Base-by-base conservation (phyloP, 1,284 basidiomycete species). In the Pyrrhoderma lamaoense region DNA sequence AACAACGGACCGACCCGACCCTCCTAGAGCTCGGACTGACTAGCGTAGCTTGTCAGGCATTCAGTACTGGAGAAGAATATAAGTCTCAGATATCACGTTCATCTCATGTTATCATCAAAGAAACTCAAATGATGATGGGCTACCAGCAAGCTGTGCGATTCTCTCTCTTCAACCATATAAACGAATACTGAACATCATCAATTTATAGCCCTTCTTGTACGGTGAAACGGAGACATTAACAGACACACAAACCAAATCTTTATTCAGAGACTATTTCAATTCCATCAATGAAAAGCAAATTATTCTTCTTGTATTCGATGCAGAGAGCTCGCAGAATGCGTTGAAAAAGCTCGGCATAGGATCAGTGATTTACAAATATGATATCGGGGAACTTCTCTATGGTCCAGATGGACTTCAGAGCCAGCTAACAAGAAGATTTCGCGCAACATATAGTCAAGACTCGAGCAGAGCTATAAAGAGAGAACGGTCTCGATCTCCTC, bases 21-120 rank as follows among this genome's bases (percentile, higher is more conserved):
- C 45, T 68, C 5, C 57, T 68, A 3, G 65, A 68, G 48, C 48
- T 68, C 8, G 63, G 66, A 3, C 66, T 64, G 62, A 61, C 65
- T 7, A 59, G 58, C 23, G 64, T 62, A 38, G 53, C 56, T 16
- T 53, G 56, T 13, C 58, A 60, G 2, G 51, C 53, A 16, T 45
- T 58, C 8, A 40, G 7, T 16, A 53, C 53, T 21, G 51, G 52
- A 14, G 55, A 60, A 43, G 42, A 47, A 31, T 47, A 47, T 61
- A 38, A 50, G 36, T 14, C 25, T 8, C 42, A 52, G 58, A 5
- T 43, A 49, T 8, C 56, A 56, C 0, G 62, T 22, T 34, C 61
- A 2, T 57, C 58, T 0, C 63, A 67, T 38, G 40, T 64, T 14
- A 53, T 52, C 9, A 40, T 65, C 2, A 51, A 63, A 37, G 65